Percentiles rank a stretch among this genome's conserved stretches.
Conservation (phyloP, 176 grass and related monocot species). For the Oryza glumipatula region DNA sequence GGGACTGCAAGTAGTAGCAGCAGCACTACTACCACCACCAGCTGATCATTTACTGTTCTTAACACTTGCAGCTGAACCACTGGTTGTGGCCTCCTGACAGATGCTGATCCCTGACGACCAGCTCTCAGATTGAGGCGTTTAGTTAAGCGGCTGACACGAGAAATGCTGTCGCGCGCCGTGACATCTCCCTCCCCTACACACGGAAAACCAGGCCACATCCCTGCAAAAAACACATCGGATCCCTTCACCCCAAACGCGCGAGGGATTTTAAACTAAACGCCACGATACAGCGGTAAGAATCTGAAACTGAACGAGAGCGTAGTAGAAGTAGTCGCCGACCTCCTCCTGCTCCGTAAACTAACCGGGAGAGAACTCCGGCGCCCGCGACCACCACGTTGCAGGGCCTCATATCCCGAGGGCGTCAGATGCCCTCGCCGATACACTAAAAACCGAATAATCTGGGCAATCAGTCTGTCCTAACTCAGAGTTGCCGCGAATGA, state of each 20-base stretch:
- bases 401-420: constrained; percentile 38
- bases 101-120: not conserved
- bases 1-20: not conserved
- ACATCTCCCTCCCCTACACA: not conserved
- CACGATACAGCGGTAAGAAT: not conserved
- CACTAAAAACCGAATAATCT: constrained; percentile 14
- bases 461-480: constrained; percentile 34
- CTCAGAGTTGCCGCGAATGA: constrained; percentile 19
- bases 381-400: constrained; percentile 32
- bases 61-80: not conserved
- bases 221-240: constrained; percentile 41
- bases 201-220: not conserved
- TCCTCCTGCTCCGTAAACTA: too few relatives aligned
- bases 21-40: not conserved
- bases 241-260: not conserved
- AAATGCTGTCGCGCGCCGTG: constrained; percentile 41
- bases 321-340: too few relatives aligned
- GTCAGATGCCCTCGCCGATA: constrained; percentile 23
- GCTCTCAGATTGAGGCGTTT: constrained; percentile 1
- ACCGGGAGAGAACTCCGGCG: too few relatives aligned
- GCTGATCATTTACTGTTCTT: not conserved
- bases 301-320: not conserved
- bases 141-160: constrained; percentile 38
- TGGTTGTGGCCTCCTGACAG: not conserved
- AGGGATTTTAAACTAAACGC: not conserved